Evolutionary conservation across 305 asterid species (phyloP).

Genomic region (Ilex paraguariensis): DNA sequence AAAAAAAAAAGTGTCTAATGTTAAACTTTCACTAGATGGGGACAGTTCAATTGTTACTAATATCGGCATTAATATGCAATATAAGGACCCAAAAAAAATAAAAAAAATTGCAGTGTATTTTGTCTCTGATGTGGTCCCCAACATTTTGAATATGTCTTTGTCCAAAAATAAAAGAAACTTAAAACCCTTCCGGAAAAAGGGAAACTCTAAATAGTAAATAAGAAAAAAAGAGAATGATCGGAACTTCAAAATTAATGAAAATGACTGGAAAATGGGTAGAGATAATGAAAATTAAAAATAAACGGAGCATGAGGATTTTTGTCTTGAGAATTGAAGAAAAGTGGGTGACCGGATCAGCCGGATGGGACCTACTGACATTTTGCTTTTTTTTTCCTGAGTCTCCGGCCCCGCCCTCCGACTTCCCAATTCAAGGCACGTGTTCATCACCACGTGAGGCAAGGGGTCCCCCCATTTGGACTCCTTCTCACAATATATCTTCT

Average conservation of each 20-base stretch:
- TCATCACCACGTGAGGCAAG: slow-evolving; percentile 9
- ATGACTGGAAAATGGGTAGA: neutral
- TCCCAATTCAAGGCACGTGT: slow-evolving; percentile 20
- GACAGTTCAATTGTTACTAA: no score
- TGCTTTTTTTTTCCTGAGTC: slow-evolving; percentile 21
- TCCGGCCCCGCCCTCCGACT: slow-evolving; percentile 20
- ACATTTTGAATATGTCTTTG: neutral
- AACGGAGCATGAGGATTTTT: slow-evolving; percentile 20
- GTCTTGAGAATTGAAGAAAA: slow-evolving; percentile 24
- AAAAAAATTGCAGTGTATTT: no score
- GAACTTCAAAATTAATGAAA: neutral
- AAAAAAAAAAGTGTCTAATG: no score
- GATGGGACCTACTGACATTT: slow-evolving; percentile 18
- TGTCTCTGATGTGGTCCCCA: no score
- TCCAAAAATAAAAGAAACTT: no score
- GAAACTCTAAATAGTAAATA: neutral
- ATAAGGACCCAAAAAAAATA: no score
- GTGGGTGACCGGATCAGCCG: slow-evolving; percentile 14
- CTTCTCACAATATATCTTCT: no score
- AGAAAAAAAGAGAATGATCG: neutral
- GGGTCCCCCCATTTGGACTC: no score
- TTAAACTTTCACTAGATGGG: no score
- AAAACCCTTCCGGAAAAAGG: no score
- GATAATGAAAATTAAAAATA: neutral
- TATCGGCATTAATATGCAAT: no score